A percentile compares a stretch with the other conserved stretches of the same genome.
Conservation (phyloP, 2,329 filamentous ascomycete genomes). For the Calonectria honghensis region DNA sequence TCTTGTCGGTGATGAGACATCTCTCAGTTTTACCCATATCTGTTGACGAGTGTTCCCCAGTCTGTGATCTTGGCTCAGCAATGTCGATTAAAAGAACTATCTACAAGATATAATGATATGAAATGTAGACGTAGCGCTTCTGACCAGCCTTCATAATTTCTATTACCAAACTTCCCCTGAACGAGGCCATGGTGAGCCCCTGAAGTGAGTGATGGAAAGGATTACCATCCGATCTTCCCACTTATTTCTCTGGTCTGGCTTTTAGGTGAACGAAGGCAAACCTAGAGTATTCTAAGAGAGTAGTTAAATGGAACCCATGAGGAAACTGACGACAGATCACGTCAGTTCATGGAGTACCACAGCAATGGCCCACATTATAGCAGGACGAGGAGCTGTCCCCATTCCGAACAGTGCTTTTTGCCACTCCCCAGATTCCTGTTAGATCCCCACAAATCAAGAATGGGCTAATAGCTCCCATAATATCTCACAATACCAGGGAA, state of each 20-base stretch:
- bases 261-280: neutral
- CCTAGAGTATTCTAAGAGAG: neutral
- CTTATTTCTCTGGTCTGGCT: neutral
- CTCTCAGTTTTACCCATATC: neutral
- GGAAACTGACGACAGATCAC: neutral
- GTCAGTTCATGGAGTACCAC: neutral
- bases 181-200: neutral
- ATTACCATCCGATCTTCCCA: neutral
- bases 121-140: neutral
- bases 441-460: neutral
- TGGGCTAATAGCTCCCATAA: neutral
- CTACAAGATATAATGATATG: neutral
- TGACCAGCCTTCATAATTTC: neutral
- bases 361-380: neutral
- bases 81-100: neutral
- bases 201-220: neutral
- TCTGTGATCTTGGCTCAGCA: neutral
- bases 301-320: neutral
- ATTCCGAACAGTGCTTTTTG: neutral
- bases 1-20: neutral
- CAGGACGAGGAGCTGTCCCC: neutral
- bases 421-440: neutral
- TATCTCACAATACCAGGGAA: conserved; percentile 29
- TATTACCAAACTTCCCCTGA: neutral
- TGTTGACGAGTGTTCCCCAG: neutral